phyloP scores from a whole-genome alignment of 192 early-diverging fungal species.

The Jimgerdemannia flammicorona region DNA sequence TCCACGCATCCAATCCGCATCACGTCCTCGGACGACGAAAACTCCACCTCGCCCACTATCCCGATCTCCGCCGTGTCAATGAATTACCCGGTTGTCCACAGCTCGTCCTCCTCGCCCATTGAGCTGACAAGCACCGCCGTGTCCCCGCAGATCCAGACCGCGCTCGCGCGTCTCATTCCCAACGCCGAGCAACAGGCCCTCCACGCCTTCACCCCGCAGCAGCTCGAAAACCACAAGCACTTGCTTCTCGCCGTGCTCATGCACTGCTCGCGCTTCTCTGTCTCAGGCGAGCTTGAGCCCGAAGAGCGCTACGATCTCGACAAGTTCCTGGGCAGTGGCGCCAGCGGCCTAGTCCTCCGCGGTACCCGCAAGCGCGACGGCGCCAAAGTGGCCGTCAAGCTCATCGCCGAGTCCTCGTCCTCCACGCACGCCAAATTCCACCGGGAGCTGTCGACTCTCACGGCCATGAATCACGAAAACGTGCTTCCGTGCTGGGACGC shows the following conservation, averaged over 20 bases:
- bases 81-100: not conserved
- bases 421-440: slow-evolving; percentile 12
- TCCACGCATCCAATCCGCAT: not conserved
- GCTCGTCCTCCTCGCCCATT: not conserved
- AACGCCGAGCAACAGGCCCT: not conserved
- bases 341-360: slow-evolving; percentile 15
- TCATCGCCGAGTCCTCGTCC: slow-evolving; percentile 8
- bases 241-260: not conserved
- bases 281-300: not conserved
- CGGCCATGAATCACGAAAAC: slow-evolving; percentile 1
- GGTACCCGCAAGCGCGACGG: not conserved
- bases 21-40: not conserved
- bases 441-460: slow-evolving; percentile 8
- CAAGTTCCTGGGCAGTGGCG: slow-evolving; percentile 12
- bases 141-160: not conserved
- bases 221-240: not conserved
- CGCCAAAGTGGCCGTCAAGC: slow-evolving; percentile 8
- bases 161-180: not conserved
- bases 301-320: slow-evolving; percentile 5
- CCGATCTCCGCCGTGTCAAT: not conserved
- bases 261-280: not conserved
- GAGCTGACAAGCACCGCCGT: not conserved
- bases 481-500: slow-evolving; percentile 8
- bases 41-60: not conserved
- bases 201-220: not conserved